Percentiles rank a stretch among this genome's conserved stretches.
phyloP scores from a whole-genome alignment of 805 yeast genomes.

The Candida coleopterorum region DNA sequence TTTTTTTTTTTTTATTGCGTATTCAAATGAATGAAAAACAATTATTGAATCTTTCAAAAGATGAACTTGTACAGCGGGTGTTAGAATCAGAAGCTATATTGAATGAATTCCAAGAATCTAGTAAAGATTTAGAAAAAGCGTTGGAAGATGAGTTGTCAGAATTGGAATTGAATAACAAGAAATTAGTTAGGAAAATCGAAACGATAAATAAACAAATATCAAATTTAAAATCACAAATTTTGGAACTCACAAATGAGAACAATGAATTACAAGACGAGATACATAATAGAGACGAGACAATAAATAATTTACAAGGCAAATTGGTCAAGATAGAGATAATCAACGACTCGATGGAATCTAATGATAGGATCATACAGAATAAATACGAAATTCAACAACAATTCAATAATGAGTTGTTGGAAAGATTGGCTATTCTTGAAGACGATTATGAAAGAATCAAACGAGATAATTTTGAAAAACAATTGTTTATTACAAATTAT shows the following conservation, averaged over 20 bases:
- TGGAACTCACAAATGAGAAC: constrained; percentile 15
- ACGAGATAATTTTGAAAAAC: constrained; percentile 19
- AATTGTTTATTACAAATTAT: constrained; percentile 25
- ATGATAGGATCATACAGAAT: constrained; percentile 30
- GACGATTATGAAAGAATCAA: constrained; percentile 32
- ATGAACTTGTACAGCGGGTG: constrained; percentile 13
- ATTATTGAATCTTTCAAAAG: constrained; percentile 5
- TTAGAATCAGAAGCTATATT: constrained; percentile 34
- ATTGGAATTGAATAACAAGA: constrained; percentile 19
- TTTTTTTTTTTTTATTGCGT: too few species aligned
- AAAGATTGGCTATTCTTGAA: constrained; percentile 38
- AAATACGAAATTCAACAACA: constrained; percentile 32
- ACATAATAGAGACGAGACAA: constrained; percentile 19
- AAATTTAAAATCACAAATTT: constrained; percentile 2
- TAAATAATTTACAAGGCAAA: constrained; percentile 21
- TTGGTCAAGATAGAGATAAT: constrained; percentile 39
- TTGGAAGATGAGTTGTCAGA: constrained; percentile 39
- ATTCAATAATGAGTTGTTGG: constrained; percentile 38
- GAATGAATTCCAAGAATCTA: constrained; percentile 39
- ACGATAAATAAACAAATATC: neutral
- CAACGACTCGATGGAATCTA: constrained; percentile 37
- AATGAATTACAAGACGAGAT: constrained; percentile 14
- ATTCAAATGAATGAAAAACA: constrained; percentile 2
- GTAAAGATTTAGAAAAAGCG: constrained; percentile 41
- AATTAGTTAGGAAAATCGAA: neutral